A percentile compares a stretch with the other conserved stretches of the same genome.
These are phyloP conservation scores for Metarhizium brunneum DNA, from an alignment of 2,329 filamentous ascomycete species.

Conservation along the genomic window DNA sequence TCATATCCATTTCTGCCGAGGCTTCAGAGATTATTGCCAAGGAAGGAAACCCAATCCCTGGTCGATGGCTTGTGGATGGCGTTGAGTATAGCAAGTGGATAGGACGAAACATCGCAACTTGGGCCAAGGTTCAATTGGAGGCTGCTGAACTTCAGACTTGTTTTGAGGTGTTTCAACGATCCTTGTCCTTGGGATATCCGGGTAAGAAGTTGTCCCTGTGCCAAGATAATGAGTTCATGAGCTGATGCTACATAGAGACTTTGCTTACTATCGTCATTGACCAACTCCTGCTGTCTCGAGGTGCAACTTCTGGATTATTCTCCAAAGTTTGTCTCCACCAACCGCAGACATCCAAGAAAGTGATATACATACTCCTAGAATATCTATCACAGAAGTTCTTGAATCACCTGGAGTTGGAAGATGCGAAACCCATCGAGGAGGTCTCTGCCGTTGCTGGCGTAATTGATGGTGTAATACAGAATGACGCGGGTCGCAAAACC, in stretches of 20 bases:
- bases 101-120: slow-evolving; percentile 49
- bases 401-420: slow-evolving; percentile 21
- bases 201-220: slow-evolving; percentile 34
- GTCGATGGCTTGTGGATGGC: slow-evolving; percentile 56
- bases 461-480: slow-evolving; percentile 38
- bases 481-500: slow-evolving; percentile 38
- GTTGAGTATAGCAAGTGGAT: slow-evolving; percentile 63
- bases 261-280: slow-evolving; percentile 28
- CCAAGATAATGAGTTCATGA: background rate
- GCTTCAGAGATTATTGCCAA: slow-evolving; percentile 40
- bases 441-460: slow-evolving; percentile 52
- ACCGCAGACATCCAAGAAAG: slow-evolving; percentile 17
- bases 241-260: slow-evolving; percentile 26
- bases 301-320: slow-evolving; percentile 15
- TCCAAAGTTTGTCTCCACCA: slow-evolving; percentile 19
- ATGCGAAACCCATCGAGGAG: slow-evolving; percentile 19
- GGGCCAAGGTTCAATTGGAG: slow-evolving; percentile 23
- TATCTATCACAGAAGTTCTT: slow-evolving; percentile 39
- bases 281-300: slow-evolving; percentile 25
- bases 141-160: slow-evolving; percentile 30
- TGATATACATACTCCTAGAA: slow-evolving; percentile 16
- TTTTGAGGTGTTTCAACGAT: slow-evolving; percentile 44
- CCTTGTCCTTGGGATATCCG: slow-evolving; percentile 62
- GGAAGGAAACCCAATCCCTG: slow-evolving; percentile 15
- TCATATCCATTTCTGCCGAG: slow-evolving; percentile 43